A percentile compares a stretch with the other conserved stretches of the same genome.
These are phyloP conservation scores for Podospora tetraspora DNA, from an alignment of 495 filamentous ascomycete genomes.

Conservation along the genomic window DNA sequence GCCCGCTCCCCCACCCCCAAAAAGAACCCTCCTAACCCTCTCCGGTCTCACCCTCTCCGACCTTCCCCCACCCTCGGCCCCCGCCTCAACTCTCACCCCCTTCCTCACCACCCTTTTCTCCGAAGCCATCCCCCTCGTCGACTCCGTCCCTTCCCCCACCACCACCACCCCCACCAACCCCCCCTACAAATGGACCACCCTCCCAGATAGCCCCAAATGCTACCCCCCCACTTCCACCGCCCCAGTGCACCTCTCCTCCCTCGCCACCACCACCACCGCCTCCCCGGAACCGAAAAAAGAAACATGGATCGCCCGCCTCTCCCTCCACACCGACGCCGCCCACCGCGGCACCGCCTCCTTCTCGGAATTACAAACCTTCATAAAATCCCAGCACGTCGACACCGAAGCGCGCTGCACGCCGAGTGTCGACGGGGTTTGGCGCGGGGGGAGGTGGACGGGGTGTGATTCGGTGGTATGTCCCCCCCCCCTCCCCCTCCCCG, in stretches of 20 bases:
- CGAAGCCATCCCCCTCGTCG: conserved; percentile 55
- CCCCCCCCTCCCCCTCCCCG: neutral
- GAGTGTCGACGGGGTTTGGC: conserved; percentile 49
- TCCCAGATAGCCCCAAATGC: neutral
- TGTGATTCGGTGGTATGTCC: conserved; percentile 21
- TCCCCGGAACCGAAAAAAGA: neutral
- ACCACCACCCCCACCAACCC: conserved; percentile 17
- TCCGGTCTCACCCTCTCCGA: conserved; percentile 37
- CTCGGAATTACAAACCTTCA: conserved; percentile 56
- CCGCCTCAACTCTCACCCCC: conserved; percentile 32
- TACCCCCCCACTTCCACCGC: neutral
- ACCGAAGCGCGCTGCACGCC: conserved; percentile 72
- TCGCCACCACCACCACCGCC: neutral
- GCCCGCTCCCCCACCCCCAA: neutral
- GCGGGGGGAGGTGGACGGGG: conserved; percentile 51
- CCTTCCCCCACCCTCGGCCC: conserved; percentile 31
- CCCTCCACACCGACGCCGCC: conserved; percentile 52
- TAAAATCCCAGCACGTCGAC: conserved; percentile 58
- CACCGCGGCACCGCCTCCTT: conserved; percentile 57
- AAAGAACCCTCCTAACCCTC: conserved; percentile 18
- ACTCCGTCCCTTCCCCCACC: conserved; percentile 37
- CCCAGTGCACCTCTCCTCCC: neutral
- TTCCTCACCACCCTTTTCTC: conserved; percentile 42
- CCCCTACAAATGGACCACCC: neutral
- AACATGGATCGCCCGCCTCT: conserved; percentile 41